Evolutionary conservation across 495 filamentous ascomycete genomes (phyloP).

Genomic region (Penicillium desertorum): DNA sequence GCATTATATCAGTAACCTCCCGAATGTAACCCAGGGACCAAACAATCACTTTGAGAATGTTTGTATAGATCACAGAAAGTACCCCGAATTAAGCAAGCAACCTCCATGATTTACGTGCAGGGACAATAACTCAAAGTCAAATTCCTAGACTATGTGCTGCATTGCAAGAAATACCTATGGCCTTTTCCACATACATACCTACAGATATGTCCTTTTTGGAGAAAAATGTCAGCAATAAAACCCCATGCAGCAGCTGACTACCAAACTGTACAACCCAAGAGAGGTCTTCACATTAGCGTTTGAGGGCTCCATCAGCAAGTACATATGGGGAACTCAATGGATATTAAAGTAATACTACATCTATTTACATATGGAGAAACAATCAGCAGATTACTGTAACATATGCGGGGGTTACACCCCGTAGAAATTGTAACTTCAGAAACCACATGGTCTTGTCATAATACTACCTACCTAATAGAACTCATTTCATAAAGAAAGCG

Average conservation of each 20-base stretch:
- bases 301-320: not conserved
- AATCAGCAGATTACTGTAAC: not conserved
- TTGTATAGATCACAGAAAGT: not conserved
- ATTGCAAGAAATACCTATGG: not conserved
- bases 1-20: conserved; percentile 22
- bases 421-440: not conserved
- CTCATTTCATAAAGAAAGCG: not conserved
- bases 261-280: not conserved
- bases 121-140: not conserved
- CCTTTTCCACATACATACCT: not conserved
- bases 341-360: not conserved
- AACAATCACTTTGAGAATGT: not conserved
- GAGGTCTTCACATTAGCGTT: not conserved
- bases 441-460: not conserved
- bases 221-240: not conserved
- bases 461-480: not conserved
- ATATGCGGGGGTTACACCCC: not conserved
- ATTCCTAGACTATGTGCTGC: not conserved
- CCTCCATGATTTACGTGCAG: not conserved
- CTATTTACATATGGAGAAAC: not conserved
- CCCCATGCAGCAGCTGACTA: not conserved
- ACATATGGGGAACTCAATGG: not conserved
- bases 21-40: conserved; percentile 26
- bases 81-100: not conserved
- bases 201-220: not conserved